phyloP scores from a whole-genome alignment of 805 yeast genomes.

The Zygosaccharomyces rouxii region DNA sequence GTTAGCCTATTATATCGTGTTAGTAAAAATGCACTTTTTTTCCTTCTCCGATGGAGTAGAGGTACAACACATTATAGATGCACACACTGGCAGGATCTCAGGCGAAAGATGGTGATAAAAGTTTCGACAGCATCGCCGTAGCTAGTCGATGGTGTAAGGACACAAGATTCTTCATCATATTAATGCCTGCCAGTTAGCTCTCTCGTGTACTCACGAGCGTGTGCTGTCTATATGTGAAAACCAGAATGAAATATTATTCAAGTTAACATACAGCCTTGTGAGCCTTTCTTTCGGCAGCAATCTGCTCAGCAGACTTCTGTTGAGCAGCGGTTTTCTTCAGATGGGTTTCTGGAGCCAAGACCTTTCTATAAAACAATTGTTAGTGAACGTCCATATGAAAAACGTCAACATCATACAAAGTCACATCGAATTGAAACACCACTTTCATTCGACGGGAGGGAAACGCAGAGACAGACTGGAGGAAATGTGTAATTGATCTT shows the following conservation, averaged over 20 bases:
- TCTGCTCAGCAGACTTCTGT: conserved; percentile 70
- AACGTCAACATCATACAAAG: conserved; percentile 22
- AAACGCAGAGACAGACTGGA: conserved; percentile 35
- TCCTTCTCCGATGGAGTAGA: background rate
- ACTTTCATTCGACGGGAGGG: conserved; percentile 40
- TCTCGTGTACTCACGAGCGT: conserved; percentile 19
- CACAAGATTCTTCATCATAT: conserved; percentile 50
- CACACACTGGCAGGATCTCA: conserved; percentile 35
- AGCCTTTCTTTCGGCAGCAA: conserved; percentile 74
- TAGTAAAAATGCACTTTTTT: conserved; percentile 11
- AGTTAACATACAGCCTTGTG: conserved; percentile 70
- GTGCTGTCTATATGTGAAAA: background rate
- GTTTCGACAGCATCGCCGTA: conserved; percentile 62
- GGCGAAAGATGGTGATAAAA: conserved; percentile 74
- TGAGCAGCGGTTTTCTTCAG: conserved; percentile 77
- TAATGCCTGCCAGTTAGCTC: conserved; percentile 3
- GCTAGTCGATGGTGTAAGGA: conserved; percentile 56
- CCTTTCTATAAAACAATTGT: conserved; percentile 33
- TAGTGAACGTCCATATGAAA: conserved; percentile 10
- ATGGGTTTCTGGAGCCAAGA: conserved; percentile 74
- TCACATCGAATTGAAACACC: conserved; percentile 39
- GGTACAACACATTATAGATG: background rate
- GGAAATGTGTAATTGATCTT: conserved; percentile 6
- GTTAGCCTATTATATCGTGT: conserved; percentile 39
- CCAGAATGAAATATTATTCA: background rate